These are phyloP conservation scores for Fusarium robinianum DNA, from an alignment of 2,329 filamentous ascomycete genomes.

Conservation along the genomic window DNA sequence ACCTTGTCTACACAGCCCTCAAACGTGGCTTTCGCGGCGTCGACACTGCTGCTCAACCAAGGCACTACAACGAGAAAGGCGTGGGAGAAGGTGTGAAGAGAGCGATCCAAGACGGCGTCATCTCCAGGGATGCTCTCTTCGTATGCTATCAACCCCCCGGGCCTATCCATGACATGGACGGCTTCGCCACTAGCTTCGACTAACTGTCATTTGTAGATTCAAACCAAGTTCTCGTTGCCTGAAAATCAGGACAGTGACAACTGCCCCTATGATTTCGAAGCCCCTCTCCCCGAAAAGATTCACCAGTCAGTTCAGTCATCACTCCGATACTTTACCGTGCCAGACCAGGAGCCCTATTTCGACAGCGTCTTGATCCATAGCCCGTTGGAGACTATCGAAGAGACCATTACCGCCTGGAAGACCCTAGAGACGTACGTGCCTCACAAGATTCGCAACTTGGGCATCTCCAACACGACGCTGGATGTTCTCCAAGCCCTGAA, in stretches of 20 bases:
- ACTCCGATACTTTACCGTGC: constrained; percentile 62
- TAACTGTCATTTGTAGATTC: constrained; percentile 54
- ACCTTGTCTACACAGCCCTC: constrained; percentile 71
- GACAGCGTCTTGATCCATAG: constrained; percentile 77
- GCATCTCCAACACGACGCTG: constrained; percentile 75
- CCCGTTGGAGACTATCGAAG: constrained; percentile 48
- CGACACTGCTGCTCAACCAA: constrained; percentile 79
- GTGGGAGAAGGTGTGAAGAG: constrained; percentile 69
- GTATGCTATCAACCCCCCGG: constrained; percentile 47
- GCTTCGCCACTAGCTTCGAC: neutral
- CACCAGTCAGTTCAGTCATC: constrained; percentile 69
- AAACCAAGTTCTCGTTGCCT: constrained; percentile 80
- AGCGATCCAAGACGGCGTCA: constrained; percentile 62
- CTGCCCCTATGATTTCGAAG: constrained; percentile 64
- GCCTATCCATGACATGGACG: too few species aligned
- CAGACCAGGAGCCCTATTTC: constrained; percentile 55
- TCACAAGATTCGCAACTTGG: constrained; percentile 64
- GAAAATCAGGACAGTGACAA: constrained; percentile 63
- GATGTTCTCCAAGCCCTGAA: constrained; percentile 59
- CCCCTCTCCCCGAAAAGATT: constrained; percentile 66
- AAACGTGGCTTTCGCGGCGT: constrained; percentile 71
- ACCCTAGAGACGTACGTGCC: constrained; percentile 70
- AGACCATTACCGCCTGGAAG: constrained; percentile 67
- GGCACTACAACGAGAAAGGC: constrained; percentile 75
- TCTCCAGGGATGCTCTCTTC: constrained; percentile 63